Evolutionary conservation across 1,284 basidiomycete genomes (phyloP), one percentile per base, ranked within the genome.

Genomic region (Porphyrellus sp.): DNA sequence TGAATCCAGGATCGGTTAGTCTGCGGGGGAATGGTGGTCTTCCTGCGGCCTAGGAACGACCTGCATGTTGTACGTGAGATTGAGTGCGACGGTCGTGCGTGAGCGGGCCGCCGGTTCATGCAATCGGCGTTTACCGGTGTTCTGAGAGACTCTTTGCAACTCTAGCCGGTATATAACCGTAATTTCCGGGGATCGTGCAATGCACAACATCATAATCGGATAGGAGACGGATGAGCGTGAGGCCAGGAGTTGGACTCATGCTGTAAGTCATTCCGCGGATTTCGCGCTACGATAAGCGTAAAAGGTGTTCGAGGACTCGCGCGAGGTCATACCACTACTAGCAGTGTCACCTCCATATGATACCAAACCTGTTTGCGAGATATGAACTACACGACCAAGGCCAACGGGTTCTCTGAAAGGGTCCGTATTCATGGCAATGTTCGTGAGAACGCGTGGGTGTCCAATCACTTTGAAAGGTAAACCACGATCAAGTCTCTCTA

Each of bases 381-480:
- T 12, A 21, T 20, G 34, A 37, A 6, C 34, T 9, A n/a, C 16
- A 7, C 4, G 16, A n/a, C n/a, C n/a, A n/a, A n/a, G n/a, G n/a
- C n/a, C n/a, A n/a, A n/a, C n/a, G n/a, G n/a, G n/a, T n/a, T n/a
- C n/a, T n/a, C n/a, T n/a, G n/a, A n/a, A n/a, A n/a, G n/a, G n/a
- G n/a, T n/a, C n/a, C n/a, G n/a, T n/a, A n/a, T n/a, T n/a, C 18
- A 23, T 43, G n/a, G 41, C 27, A 43, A 43, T 43, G 5, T 33
- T 5, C 62, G 63, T 70, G 66, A 11, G 46, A 57, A 45, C 39
- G 54, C 67, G 63, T 69, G 63, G 24, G 68, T 54, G 39, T n/a
- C 3, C 1, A 7, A 51, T 27, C 46, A 51, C 68, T 51, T 8
- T 12, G 15, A 68, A 61, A 60, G 68, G 68, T 37, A 63, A 65